Base-by-base conservation (phyloP, 1,284 basidiomycete species). In the Apiotrichum montevideense region DNA sequence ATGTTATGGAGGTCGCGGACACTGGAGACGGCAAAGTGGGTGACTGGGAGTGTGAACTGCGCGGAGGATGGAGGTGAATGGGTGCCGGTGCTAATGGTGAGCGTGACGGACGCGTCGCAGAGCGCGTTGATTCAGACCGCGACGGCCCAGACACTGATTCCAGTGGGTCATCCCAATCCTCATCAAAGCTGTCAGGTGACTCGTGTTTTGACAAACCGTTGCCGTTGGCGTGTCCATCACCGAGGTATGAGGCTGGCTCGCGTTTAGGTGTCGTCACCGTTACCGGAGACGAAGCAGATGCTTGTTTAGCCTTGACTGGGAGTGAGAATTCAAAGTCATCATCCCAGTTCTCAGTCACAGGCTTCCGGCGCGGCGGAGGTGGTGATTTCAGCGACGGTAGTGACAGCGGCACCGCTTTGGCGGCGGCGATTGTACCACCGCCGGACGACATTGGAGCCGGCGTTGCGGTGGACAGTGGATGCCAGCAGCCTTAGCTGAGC, bases 301-400 rank as follows among this genome's bases (percentile, higher is more conserved):
- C 40, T 7, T 32, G n/a, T 45, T 56, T 54, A 35, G 51, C 35
- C 46, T 56, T 50, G 21, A 34, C 13, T 6, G 60, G 50, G 35
- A 58, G n/a, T 34, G 57, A 48, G 44, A 76, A 76, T 55, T 74
- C 70, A 56, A 76, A 76, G 52, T 76, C 74, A 55, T 76, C 73
- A 54, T 76, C 74, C 74, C 74, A 76, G 56, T 74, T 74, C 59
- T 75, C 74, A 13, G 70, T 56, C 33, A 49, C 43, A 14, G 46
- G 47, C 42, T 56, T 53, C 45, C 50, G 48, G 21, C 48, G 53
- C 39, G 34, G 39, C 7, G 43, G 15, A 6, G 33, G 11, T 21
- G 46, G 15, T 14, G 37, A 39, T 29, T 35, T 35, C 15, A 5
- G 8, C 13, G 52, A 21, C 3, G 42, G 11, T 15, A 39, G 15